Evolutionary conservation across 2,329 filamentous ascomycete species (phyloP).

Genomic region (Neopestalotiopsis sp.): DNA sequence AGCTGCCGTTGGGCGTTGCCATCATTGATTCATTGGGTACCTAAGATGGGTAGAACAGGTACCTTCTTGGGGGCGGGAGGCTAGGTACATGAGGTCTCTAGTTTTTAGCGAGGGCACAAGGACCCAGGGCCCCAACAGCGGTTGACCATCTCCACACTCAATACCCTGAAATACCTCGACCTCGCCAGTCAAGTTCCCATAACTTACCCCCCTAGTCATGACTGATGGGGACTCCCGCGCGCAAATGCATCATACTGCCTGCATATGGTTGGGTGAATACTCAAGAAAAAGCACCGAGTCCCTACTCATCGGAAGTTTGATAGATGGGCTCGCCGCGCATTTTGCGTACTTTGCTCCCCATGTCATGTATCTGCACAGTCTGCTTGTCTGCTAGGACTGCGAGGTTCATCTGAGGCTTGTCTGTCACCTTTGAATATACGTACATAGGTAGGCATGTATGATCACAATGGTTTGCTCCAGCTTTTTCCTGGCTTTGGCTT

Average conservation of each 20-base stretch:
- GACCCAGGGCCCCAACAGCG: background rate
- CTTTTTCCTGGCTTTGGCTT: background rate
- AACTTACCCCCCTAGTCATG: background rate
- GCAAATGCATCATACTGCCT: background rate
- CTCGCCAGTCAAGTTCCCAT: background rate
- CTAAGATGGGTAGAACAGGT: background rate
- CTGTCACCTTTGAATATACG: background rate
- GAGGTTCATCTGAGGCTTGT: background rate
- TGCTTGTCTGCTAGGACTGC: background rate
- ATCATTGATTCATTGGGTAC: too few species aligned
- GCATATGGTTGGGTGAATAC: background rate
- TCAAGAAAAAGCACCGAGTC: conserved; percentile 1
- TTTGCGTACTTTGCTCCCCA: background rate
- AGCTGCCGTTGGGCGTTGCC: background rate
- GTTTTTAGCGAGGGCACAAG: background rate
- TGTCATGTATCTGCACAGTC: background rate
- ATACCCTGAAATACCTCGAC: background rate
- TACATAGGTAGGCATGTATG: background rate
- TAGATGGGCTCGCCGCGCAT: background rate
- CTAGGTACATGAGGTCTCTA: background rate
- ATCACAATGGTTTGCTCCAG: background rate
- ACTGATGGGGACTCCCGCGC: background rate
- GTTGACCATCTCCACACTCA: background rate
- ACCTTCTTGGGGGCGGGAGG: background rate
- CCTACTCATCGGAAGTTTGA: background rate